Percentiles rank a stretch among this genome's conserved stretches.
These are phyloP conservation scores for Simplicillium aogashimaense DNA, from an alignment of 2,329 filamentous ascomycete genomes.

Conservation along the genomic window DNA sequence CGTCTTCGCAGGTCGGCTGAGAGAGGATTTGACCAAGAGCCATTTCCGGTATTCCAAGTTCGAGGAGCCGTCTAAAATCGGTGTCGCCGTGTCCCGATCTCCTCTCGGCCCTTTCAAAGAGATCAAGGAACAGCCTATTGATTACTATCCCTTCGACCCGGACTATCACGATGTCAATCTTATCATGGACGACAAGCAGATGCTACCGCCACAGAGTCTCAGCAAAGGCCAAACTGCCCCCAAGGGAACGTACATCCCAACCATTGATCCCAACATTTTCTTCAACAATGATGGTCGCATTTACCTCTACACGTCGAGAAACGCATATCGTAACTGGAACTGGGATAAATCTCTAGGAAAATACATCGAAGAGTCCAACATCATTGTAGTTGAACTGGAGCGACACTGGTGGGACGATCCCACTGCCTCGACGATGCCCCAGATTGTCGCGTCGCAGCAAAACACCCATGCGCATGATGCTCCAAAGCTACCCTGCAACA, in stretches of 20 bases:
- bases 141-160: conserved; percentile 24
- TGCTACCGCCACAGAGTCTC: conserved; percentile 18
- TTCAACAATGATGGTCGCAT: conserved; percentile 26
- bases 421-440: conserved; percentile 20
- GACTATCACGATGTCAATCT: conserved; percentile 25
- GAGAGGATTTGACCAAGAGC: conserved; percentile 18
- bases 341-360: conserved; percentile 21
- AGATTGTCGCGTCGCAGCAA: conserved; percentile 17
- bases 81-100: conserved; percentile 22
- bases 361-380: conserved; percentile 26
- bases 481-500: conserved; percentile 15
- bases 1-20: conserved; percentile 23
- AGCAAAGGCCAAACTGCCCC: conserved; percentile 17
- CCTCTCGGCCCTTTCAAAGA: conserved; percentile 22
- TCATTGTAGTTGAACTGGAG: conserved; percentile 23
- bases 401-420: conserved; percentile 24
- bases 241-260: conserved; percentile 23
- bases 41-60: conserved; percentile 23
- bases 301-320: conserved; percentile 24
- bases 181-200: conserved; percentile 24
- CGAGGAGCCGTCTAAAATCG: conserved; percentile 24
- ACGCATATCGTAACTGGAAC: conserved; percentile 26
- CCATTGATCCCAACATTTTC: conserved; percentile 38
- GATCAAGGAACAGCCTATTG: conserved; percentile 19
- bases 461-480: conserved; percentile 17